Evolutionary conservation across 192 early-diverging fungal genomes (phyloP).

Genomic region (Linnemannia schmuckeri): DNA sequence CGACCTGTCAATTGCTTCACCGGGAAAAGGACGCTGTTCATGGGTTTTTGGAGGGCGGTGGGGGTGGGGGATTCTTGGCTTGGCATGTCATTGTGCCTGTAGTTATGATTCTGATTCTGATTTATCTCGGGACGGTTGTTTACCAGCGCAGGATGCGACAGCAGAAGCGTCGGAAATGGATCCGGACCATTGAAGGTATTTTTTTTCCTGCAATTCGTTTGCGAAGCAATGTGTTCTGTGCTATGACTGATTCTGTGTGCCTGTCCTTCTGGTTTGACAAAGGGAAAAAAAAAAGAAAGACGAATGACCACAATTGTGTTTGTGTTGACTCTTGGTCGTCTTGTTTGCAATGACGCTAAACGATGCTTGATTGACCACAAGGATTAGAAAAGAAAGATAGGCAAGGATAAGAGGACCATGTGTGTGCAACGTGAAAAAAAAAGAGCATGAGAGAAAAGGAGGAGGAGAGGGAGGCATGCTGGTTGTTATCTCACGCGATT

Average conservation of each 20-base stretch:
- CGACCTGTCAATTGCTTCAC: conserved; percentile 37
- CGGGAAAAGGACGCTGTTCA: neutral
- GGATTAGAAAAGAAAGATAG: neutral
- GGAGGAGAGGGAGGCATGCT: neutral
- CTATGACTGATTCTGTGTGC: neutral
- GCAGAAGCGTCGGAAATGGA: conserved; percentile 44
- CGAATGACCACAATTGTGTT: neutral
- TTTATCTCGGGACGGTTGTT: conserved; percentile 35
- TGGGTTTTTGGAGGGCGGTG: neutral
- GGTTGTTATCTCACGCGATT: conserved; percentile 2
- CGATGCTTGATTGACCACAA: neutral
- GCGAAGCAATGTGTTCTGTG: too few species aligned
- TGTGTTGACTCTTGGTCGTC: neutral
- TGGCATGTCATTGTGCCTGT: conserved; percentile 47
- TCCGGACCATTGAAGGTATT: conserved; percentile 33
- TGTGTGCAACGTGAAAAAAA: neutral
- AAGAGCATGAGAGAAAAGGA: neutral
- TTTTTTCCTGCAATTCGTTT: neutral
- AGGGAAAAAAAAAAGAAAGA: neutral
- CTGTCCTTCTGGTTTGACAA: neutral
- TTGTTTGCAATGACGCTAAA: neutral
- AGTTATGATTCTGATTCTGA: conserved; percentile 15
- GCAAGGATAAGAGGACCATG: neutral
- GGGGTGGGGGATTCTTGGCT: conserved; percentile 18
- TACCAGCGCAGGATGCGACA: conserved; percentile 36